Evolutionary conservation across 2,329 filamentous ascomycete species (phyloP).

Genomic region (Cladophialophora immunda): DNA sequence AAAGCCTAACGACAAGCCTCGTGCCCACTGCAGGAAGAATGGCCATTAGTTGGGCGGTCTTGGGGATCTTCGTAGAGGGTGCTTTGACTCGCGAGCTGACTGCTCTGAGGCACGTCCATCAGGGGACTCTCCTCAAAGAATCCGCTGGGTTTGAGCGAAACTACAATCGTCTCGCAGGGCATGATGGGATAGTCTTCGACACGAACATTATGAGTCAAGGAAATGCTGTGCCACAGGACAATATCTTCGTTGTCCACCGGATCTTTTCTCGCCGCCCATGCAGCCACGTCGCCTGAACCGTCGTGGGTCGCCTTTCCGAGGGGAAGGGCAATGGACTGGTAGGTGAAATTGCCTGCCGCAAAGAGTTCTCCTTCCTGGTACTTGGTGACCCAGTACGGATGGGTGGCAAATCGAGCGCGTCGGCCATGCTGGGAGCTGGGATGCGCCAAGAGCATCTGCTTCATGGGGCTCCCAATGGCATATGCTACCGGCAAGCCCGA

Average conservation of each 20-base stretch:
- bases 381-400: conserved; percentile 64
- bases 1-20: no score
- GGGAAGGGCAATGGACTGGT: conserved; percentile 51
- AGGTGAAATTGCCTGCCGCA: conserved; percentile 63
- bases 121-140: conserved; percentile 44
- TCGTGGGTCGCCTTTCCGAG: conserved; percentile 38
- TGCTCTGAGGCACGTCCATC: conserved; percentile 39
- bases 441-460: neutral
- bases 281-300: conserved; percentile 47
- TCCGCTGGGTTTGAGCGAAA: conserved; percentile 44
- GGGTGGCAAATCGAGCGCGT: conserved; percentile 64
- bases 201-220: conserved; percentile 55
- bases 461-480: neutral
- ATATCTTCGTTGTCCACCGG: conserved; percentile 51
- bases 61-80: neutral
- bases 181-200: conserved; percentile 57
- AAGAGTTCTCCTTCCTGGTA: conserved; percentile 62
- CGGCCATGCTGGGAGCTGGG: conserved; percentile 52
- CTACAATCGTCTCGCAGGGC: conserved; percentile 43
- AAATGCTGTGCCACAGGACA: conserved; percentile 55
- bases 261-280: conserved; percentile 30
- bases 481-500: conserved; percentile 48
- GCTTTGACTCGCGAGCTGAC: conserved; percentile 13
- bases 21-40: no score
- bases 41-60: no score